Conservation (phyloP, 2,329 filamentous ascomycete species). For the Fusarium sp. region DNA sequence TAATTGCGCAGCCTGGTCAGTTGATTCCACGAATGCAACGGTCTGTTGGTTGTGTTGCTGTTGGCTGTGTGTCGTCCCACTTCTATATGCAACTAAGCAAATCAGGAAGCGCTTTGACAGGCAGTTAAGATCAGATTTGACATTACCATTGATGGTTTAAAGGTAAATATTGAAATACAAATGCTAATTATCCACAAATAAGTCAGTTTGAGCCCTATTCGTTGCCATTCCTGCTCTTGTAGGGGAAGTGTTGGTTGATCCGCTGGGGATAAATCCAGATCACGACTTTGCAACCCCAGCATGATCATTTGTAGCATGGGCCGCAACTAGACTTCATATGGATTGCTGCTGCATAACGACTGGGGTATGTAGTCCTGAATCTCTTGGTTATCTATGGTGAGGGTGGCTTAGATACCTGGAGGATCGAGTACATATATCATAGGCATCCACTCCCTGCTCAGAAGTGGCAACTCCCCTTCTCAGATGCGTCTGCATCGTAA, state of each 20-base stretch:
- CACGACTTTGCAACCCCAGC: not conserved
- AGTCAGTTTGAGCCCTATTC: not conserved
- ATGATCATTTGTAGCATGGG: not conserved
- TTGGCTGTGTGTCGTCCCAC: conserved; percentile 12
- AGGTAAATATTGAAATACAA: too few relatives aligned
- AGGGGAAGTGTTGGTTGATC: too few relatives aligned
- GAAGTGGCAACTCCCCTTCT: not conserved
- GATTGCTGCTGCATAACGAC: not conserved
- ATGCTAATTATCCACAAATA: too few relatives aligned
- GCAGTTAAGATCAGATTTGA: too few relatives aligned
- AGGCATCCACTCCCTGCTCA: not conserved
- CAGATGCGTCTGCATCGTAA: not conserved
- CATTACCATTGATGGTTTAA: too few relatives aligned
- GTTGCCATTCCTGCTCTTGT: rapidly evolving
- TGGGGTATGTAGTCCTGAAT: not conserved
- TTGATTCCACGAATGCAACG: not conserved
- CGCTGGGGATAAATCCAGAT: too few relatives aligned
- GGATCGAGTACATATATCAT: not conserved
- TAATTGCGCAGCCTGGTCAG: rapidly evolving
- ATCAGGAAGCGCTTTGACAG: not conserved
- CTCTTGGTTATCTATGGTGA: not conserved
- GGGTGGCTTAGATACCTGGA: not conserved
- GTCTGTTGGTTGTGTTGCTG: conserved; percentile 11
- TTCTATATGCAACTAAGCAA: conserved; percentile 9
- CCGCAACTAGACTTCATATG: not conserved